phyloP scores from a whole-genome alignment of 2,329 filamentous ascomycete genomes.

The Fusarium luffae region DNA sequence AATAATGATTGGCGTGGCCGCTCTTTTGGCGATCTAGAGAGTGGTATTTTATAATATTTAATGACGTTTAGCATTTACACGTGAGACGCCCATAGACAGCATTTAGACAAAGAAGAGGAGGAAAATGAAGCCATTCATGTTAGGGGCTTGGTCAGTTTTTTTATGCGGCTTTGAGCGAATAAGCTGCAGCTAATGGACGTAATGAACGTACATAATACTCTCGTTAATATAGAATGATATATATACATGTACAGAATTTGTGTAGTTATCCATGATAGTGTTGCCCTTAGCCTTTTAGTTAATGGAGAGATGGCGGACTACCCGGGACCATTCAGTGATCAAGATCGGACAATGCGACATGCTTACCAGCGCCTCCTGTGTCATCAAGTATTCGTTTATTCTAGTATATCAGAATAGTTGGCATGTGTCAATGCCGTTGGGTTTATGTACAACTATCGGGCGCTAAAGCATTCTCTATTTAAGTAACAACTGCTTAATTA shows the following conservation, averaged over 20 bases:
- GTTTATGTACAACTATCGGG: background rate
- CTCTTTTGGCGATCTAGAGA: constrained; percentile 9
- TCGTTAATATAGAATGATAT: background rate
- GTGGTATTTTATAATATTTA: background rate
- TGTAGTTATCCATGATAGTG: background rate
- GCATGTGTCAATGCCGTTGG: background rate
- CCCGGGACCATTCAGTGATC: background rate
- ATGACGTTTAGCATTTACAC: background rate
- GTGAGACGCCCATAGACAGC: background rate
- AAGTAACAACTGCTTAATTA: background rate
- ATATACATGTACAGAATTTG: background rate
- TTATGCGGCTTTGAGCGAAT: background rate
- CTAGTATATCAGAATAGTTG: background rate
- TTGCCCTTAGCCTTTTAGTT: background rate
- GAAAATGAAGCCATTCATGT: constrained; percentile 1
- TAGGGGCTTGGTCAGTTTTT: background rate
- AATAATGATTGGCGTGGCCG: constrained; percentile 7
- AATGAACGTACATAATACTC: background rate
- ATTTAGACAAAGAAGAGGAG: background rate
- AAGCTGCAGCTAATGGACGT: background rate
- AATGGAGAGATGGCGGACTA: background rate
- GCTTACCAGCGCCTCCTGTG: background rate
- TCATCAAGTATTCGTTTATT: background rate
- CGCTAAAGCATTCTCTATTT: background rate
- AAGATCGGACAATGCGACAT: background rate